These are phyloP conservation scores for Chaetomium strumarium DNA, from an alignment of 2,329 filamentous ascomycete species.

Conservation along the genomic window DNA sequence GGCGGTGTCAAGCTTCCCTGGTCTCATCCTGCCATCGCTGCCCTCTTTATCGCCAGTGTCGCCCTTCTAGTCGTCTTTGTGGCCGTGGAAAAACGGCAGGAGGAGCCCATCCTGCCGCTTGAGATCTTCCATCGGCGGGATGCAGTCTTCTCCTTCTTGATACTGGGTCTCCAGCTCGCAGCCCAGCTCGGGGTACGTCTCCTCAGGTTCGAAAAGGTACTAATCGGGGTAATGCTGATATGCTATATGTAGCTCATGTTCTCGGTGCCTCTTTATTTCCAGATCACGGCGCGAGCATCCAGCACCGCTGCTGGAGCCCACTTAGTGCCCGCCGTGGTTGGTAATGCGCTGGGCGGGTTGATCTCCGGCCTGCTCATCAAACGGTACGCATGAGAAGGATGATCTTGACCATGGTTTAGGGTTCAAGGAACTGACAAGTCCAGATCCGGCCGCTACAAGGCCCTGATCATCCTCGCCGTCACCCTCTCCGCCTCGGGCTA, in stretches of 20 bases:
- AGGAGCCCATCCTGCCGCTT: slow-evolving; percentile 55
- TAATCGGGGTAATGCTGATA: not conserved
- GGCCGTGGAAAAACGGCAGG: slow-evolving; percentile 32
- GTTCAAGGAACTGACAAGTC: not conserved
- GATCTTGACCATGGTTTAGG: not conserved
- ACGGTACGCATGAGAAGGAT: slow-evolving; percentile 25
- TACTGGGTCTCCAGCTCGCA: slow-evolving; percentile 46
- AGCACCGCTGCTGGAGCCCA: slow-evolving; percentile 55
- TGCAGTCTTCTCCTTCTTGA: slow-evolving; percentile 47
- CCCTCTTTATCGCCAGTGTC: slow-evolving; percentile 28
- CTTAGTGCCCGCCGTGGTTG: slow-evolving; percentile 60
- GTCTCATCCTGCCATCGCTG: slow-evolving; percentile 32
- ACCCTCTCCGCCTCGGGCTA: slow-evolving; percentile 47
- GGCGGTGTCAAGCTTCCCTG: slow-evolving; percentile 36
- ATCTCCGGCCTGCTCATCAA: slow-evolving; percentile 53
- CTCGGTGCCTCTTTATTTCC: slow-evolving; percentile 63
- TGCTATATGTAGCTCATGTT: slow-evolving; percentile 49
- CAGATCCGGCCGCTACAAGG: slow-evolving; percentile 55
- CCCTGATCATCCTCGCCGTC: slow-evolving; percentile 45
- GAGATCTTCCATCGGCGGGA: slow-evolving; percentile 46
- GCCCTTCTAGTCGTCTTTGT: slow-evolving; percentile 32
- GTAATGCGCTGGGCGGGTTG: slow-evolving; percentile 60
- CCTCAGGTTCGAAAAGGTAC: not conserved
- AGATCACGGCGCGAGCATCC: slow-evolving; percentile 52
- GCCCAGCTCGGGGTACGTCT: slow-evolving; percentile 51